Evolutionary conservation across 345 rosid genomes (phyloP).

Genomic region (Eutrema japonicum): DNA sequence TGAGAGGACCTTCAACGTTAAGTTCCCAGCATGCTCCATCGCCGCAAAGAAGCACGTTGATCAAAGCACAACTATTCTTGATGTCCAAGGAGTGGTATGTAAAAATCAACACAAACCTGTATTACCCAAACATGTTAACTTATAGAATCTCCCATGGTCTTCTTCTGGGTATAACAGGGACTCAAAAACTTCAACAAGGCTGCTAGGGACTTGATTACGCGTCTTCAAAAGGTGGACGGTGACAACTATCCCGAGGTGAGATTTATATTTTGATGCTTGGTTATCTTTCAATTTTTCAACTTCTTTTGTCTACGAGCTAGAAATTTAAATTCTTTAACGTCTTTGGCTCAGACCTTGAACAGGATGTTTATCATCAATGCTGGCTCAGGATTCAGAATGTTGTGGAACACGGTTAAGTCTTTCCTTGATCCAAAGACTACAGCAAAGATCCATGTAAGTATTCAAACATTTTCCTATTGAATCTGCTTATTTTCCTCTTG

Average conservation of each 20-base stretch:
- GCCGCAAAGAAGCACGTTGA: slow-evolving; percentile 90
- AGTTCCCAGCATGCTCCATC: slow-evolving; percentile 89
- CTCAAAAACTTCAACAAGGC: slow-evolving; percentile 86
- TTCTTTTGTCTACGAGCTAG: neutral
- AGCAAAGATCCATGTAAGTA: slow-evolving; percentile 86
- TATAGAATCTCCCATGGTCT: neutral
- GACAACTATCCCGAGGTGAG: slow-evolving; percentile 94
- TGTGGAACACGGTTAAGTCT: slow-evolving; percentile 94
- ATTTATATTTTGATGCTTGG: neutral
- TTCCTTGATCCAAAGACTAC: slow-evolving; percentile 98
- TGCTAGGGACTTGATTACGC: slow-evolving; percentile 85
- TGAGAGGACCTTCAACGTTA: slow-evolving; percentile 73
- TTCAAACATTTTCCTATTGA: slow-evolving; percentile 7
- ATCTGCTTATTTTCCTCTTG: slow-evolving; percentile 11
- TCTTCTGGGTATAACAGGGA: slow-evolving; percentile 56
- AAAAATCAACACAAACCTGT: neutral
- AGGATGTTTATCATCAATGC: slow-evolving; percentile 99
- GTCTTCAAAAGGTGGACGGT: slow-evolving; percentile 88
- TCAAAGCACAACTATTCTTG: slow-evolving; percentile 95
- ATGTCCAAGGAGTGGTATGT: slow-evolving; percentile 99
- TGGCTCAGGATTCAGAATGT: slow-evolving; percentile 96
- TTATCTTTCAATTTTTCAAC: neutral
- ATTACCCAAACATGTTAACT: too few species aligned
- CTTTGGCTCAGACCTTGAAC: slow-evolving; percentile 68
- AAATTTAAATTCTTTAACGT: neutral